Conservation (phyloP, 192 early-diverging fungal species). For the Chytriomyces hyalinus region DNA sequence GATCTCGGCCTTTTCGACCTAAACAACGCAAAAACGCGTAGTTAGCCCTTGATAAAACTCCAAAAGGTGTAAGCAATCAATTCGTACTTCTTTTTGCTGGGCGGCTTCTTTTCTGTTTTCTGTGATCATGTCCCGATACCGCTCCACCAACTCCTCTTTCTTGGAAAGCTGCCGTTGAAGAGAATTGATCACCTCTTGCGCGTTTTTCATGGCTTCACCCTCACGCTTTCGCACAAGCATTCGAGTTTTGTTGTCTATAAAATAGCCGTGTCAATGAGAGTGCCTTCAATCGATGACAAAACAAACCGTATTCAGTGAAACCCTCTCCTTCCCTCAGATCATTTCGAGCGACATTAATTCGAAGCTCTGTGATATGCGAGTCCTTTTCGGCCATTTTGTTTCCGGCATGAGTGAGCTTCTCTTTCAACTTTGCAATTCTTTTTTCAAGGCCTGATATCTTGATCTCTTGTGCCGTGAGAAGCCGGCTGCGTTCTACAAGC, state of each 20-base stretch:
- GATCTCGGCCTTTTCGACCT: slow-evolving; percentile 31
- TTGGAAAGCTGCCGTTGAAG: slow-evolving; percentile 48
- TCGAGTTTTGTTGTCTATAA: neutral
- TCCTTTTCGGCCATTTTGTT: slow-evolving; percentile 28
- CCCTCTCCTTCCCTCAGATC: slow-evolving; percentile 25
- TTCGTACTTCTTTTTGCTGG: slow-evolving; percentile 30
- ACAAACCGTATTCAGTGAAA: slow-evolving; percentile 9
- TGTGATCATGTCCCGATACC: slow-evolving; percentile 54
- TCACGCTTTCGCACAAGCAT: slow-evolving; percentile 38
- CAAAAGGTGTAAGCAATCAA: neutral
- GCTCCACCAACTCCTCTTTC: slow-evolving; percentile 51
- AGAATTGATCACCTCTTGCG: slow-evolving; percentile 50
- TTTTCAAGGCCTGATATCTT: slow-evolving; percentile 47
- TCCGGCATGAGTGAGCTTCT: slow-evolving; percentile 15
- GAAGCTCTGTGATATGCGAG: slow-evolving; percentile 37
- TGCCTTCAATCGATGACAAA: neutral
- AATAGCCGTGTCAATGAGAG: too few species aligned
- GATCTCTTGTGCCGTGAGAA: slow-evolving; percentile 46
- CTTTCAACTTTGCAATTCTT: slow-evolving; percentile 32
- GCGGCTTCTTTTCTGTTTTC: slow-evolving; percentile 39
- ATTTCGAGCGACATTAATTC: slow-evolving; percentile 20
- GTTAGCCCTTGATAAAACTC: neutral
- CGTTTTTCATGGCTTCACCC: slow-evolving; percentile 43
- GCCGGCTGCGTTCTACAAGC: slow-evolving; percentile 47
- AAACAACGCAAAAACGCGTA: neutral